A percentile compares a stretch with the other conserved stretches of the same genome.
Evolutionary conservation across 306 rosid genomes (phyloP).

Genomic region (Prunus campanulata): DNA sequence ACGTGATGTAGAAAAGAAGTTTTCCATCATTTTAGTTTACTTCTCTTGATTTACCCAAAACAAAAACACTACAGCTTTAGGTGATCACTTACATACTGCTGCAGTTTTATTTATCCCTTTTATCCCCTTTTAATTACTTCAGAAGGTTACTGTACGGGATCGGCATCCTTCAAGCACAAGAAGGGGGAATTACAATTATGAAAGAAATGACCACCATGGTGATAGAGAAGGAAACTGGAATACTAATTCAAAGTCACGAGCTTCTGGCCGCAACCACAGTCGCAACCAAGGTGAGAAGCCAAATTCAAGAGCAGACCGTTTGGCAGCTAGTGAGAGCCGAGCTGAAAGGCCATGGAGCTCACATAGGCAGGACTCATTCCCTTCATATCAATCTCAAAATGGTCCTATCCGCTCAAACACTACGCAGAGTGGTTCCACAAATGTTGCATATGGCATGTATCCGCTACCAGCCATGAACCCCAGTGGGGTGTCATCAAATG

Average conservation of each 20-base stretch:
- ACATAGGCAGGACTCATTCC: slow-evolving; percentile 61
- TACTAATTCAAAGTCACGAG: slow-evolving; percentile 60
- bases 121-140: slow-evolving; percentile 25
- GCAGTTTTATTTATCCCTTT: slow-evolving; percentile 7
- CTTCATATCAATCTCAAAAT: slow-evolving; percentile 60
- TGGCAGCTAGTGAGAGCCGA: slow-evolving; percentile 63
- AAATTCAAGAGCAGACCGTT: slow-evolving; percentile 61
- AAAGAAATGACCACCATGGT: slow-evolving; percentile 74
- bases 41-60: too few relatives aligned
- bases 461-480: slow-evolving; percentile 71
- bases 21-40: neutral
- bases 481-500: slow-evolving; percentile 65
- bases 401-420: slow-evolving; percentile 72
- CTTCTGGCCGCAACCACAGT: slow-evolving; percentile 64
- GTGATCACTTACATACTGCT: neutral
- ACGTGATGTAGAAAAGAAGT: neutral
- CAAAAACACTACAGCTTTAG: neutral
- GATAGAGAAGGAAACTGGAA: slow-evolving; percentile 95
- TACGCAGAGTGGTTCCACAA: slow-evolving; percentile 53
- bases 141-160: slow-evolving; percentile 76
- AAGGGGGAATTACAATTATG: slow-evolving; percentile 70
- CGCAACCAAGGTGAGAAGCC: slow-evolving; percentile 68
- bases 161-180: slow-evolving; percentile 71
- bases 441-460: slow-evolving; percentile 73
- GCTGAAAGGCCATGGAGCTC: slow-evolving; percentile 77